phyloP scores from a whole-genome alignment of 2,329 filamentous ascomycete species.

The Mariannaea elegans region DNA sequence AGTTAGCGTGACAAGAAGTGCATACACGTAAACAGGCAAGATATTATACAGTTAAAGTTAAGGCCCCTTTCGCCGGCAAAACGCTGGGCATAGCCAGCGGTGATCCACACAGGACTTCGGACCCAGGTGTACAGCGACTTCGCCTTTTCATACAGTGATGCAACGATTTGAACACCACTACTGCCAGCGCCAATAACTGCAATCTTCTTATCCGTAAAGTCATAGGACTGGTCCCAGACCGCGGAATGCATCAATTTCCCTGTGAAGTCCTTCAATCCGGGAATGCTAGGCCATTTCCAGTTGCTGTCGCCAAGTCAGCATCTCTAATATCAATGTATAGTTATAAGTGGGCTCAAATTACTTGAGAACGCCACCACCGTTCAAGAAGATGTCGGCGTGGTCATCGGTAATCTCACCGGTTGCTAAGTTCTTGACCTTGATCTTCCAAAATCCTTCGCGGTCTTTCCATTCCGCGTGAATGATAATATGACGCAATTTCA shows the following conservation, averaged over 20 bases:
- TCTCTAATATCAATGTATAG: not conserved
- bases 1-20: too few species aligned
- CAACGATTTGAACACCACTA: constrained; percentile 23
- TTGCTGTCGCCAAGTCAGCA: not conserved
- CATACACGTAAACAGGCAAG: too few species aligned
- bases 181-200: constrained; percentile 23
- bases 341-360: not conserved
- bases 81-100: too few species aligned
- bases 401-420: constrained; percentile 1
- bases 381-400: constrained; percentile 10
- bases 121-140: not conserved
- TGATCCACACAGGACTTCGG: constrained; percentile 2
- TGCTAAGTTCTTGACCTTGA: constrained; percentile 4
- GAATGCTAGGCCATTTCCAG: constrained; percentile 24
- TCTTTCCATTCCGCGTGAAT: constrained; percentile 12
- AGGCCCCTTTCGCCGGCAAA: too few species aligned
- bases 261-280: constrained; percentile 13
- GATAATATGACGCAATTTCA: constrained; percentile 14
- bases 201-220: constrained; percentile 3
- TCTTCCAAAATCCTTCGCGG: not conserved
- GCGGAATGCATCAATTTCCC: constrained; percentile 22
- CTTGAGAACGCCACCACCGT: constrained; percentile 19
- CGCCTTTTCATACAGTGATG: constrained; percentile 11
- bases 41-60: too few species aligned
- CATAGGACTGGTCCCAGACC: constrained; percentile 1